Conservation (phyloP, 805 yeast species). For the Groenewaldozyma tartarivorans region DNA sequence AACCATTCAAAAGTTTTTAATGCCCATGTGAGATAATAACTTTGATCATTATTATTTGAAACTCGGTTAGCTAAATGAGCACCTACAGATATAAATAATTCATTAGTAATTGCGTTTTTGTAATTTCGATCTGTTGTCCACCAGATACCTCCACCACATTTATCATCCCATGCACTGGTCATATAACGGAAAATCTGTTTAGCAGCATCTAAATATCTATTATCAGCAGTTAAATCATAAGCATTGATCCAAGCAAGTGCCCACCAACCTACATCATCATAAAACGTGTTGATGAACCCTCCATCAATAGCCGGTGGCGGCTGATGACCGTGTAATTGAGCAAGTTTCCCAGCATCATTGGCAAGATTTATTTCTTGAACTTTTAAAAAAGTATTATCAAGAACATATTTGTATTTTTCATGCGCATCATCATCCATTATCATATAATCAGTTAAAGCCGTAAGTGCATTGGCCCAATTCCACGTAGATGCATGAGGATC, state of each 20-base stretch:
- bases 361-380: not conserved
- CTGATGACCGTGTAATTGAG: not conserved
- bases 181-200: slow-evolving; percentile 7
- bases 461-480: not conserved
- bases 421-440: not conserved
- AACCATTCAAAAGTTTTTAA: slow-evolving; percentile 9
- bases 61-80: slow-evolving; percentile 12
- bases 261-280: slow-evolving; percentile 16
- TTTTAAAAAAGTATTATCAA: not conserved
- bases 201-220: slow-evolving; percentile 7
- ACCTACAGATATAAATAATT: slow-evolving; percentile 9
- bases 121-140: slow-evolving; percentile 9
- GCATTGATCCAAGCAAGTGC: slow-evolving; percentile 13
- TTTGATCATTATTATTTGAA: not conserved
- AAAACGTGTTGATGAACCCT: slow-evolving; percentile 8
- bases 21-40: slow-evolving; percentile 11
- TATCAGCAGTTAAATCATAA: slow-evolving; percentile 8
- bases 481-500: slow-evolving; percentile 1
- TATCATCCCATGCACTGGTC: slow-evolving; percentile 8
- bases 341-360: not conserved
- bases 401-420: not conserved
- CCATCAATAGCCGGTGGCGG: slow-evolving; percentile 1
- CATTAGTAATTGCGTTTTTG: slow-evolving; percentile 13
- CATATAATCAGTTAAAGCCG: not conserved
- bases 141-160: slow-evolving; percentile 12